These are phyloP conservation scores for Fibroporia radiculosa DNA, from an alignment of 768 basidiomycete species.

Conservation along the genomic window DNA sequence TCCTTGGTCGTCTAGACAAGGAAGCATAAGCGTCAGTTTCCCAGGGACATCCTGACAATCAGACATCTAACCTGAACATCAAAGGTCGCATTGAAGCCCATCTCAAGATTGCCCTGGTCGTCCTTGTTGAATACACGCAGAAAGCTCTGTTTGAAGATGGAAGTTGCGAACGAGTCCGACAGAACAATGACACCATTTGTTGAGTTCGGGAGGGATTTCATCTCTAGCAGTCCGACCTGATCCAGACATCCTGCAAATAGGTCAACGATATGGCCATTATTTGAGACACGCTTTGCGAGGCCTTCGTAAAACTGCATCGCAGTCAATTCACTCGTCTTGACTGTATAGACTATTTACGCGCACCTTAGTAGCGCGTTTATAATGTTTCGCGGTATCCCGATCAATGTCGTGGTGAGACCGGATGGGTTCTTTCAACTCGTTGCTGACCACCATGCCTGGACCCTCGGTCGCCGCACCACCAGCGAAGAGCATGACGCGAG, in stretches of 20 bases:
- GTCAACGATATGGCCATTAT: constrained; percentile 93
- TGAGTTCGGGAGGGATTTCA: constrained; percentile 92
- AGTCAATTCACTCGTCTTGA: constrained; percentile 5
- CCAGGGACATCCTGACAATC: constrained; percentile 11
- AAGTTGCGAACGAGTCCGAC: constrained; percentile 94
- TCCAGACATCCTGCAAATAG: constrained; percentile 96
- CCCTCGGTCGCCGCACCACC: constrained; percentile 96
- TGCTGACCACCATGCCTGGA: constrained; percentile 93
- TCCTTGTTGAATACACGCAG: constrained; percentile 89
- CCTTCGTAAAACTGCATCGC: constrained; percentile 84
- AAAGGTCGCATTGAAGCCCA: constrained; percentile 99
- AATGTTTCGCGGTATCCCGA: constrained; percentile 92
- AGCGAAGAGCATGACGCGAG: constrained; percentile 91
- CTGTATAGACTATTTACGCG: constrained; percentile 11
- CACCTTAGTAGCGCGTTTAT: constrained; percentile 94
- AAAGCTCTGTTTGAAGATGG: constrained; percentile 99
- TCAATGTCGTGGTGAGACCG: constrained; percentile 99
- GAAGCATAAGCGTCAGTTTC: constrained; percentile 3
- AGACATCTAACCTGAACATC: constrained; percentile 75
- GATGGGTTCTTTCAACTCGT: constrained; percentile 94
- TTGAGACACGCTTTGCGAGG: constrained; percentile 85
- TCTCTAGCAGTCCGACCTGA: constrained; percentile 95
- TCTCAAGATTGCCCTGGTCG: constrained; percentile 82
- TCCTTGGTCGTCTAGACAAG: constrained; percentile 86
- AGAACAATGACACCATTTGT: constrained; percentile 96